Evolutionary conservation across 495 filamentous ascomycete genomes (phyloP).

Genomic region (Penicillium crystallinum): DNA sequence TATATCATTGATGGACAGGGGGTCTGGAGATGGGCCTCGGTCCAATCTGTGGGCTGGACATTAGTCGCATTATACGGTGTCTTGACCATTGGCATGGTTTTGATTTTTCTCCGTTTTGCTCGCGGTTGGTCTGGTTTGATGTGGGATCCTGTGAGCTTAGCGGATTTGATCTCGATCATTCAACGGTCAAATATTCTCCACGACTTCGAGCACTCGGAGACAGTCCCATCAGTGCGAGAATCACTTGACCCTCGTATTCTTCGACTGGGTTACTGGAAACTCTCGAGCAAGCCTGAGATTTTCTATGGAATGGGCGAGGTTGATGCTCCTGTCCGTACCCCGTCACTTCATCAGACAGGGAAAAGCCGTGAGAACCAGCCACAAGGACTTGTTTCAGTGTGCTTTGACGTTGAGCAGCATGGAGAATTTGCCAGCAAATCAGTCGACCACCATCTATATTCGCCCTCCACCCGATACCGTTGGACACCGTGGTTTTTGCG

Average conservation of each 20-base stretch:
- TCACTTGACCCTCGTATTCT: slow-evolving; percentile 49
- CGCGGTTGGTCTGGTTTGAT: slow-evolving; percentile 63
- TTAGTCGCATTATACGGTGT: slow-evolving; percentile 68
- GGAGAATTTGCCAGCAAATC: slow-evolving; percentile 26
- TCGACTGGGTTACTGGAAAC: slow-evolving; percentile 77
- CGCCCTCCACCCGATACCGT: slow-evolving; percentile 49
- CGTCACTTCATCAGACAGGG: slow-evolving; percentile 44
- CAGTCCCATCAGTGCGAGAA: slow-evolving; percentile 42
- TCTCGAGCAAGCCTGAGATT: slow-evolving; percentile 51
- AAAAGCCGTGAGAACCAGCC: slow-evolving; percentile 30
- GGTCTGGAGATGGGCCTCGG: slow-evolving; percentile 71
- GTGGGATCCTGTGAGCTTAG: slow-evolving; percentile 80
- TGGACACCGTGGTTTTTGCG: slow-evolving; percentile 78
- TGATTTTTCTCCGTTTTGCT: slow-evolving; percentile 48
- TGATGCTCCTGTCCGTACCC: slow-evolving; percentile 50
- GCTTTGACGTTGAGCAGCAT: slow-evolving; percentile 42
- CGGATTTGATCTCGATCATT: slow-evolving; percentile 69
- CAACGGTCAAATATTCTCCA: slow-evolving; percentile 71
- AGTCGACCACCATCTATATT: slow-evolving; percentile 41
- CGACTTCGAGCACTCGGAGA: slow-evolving; percentile 61
- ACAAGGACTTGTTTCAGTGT: slow-evolving; percentile 26
- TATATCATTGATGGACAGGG: slow-evolving; percentile 36
- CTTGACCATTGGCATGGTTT: slow-evolving; percentile 51
- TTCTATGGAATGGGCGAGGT: slow-evolving; percentile 65
- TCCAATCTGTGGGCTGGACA: slow-evolving; percentile 72